Evolutionary conservation across 78 protist species (phyloP).

Genomic region (Emiliania huxleyi): DNA sequence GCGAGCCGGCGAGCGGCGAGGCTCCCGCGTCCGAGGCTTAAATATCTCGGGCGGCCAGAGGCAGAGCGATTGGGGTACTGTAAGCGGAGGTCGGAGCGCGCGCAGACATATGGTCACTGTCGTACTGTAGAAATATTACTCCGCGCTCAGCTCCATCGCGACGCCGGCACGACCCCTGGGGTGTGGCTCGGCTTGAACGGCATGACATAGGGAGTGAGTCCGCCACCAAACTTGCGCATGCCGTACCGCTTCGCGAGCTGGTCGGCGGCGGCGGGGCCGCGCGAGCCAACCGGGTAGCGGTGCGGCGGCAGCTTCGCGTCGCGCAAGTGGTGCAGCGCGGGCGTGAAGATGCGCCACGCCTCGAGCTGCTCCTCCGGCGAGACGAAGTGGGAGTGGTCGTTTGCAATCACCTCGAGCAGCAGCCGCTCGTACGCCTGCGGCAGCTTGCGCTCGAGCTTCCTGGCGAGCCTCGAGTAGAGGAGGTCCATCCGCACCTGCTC

Average conservation of each 20-base stretch:
- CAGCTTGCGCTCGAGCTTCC: background rate
- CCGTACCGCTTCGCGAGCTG: background rate
- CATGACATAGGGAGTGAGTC: background rate
- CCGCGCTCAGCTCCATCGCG: too few relatives aligned
- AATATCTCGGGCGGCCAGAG: too few relatives aligned
- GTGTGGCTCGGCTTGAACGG: too few relatives aligned
- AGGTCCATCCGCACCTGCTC: constrained; percentile 5
- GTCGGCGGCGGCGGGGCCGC: constrained; percentile 63
- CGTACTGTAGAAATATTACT: too few relatives aligned
- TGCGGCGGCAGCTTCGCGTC: constrained; percentile 51
- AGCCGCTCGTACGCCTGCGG: background rate
- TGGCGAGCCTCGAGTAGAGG: background rate
- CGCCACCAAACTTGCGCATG: background rate
- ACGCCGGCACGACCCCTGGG: too few relatives aligned
- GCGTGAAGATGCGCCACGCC: constrained; percentile 92
- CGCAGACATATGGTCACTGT: too few relatives aligned
- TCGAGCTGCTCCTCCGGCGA: constrained; percentile 88
- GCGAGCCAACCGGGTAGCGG: constrained; percentile 54
- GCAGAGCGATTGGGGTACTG: too few relatives aligned
- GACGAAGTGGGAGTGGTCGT: constrained; percentile 63
- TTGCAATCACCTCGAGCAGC: constrained; percentile 2
- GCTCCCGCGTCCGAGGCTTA: too few relatives aligned
- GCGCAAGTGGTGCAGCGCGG: constrained; percentile 79
- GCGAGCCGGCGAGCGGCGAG: too few relatives aligned
- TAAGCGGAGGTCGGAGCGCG: too few relatives aligned